These are phyloP conservation scores for Clitoria ternatea DNA, from an alignment of 306 rosid species.

Conservation along the genomic window DNA sequence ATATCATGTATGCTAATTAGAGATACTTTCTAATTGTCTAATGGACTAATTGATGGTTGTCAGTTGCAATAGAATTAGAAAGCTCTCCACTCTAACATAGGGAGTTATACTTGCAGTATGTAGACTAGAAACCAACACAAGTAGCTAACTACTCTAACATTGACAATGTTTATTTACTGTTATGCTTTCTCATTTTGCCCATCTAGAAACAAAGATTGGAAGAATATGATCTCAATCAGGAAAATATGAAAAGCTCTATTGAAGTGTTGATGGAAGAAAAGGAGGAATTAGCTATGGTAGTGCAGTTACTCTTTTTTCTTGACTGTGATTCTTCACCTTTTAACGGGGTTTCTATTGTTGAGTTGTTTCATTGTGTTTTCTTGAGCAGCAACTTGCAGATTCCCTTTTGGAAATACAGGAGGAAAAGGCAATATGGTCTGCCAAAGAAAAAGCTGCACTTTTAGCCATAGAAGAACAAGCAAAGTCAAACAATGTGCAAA, in stretches of 20 bases:
- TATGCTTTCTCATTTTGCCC: conserved; percentile 23
- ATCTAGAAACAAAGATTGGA: conserved; percentile 58
- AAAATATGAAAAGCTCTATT: conserved; percentile 52
- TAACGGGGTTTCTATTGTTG: not conserved
- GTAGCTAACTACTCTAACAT: not conserved
- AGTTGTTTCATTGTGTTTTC: conserved; percentile 21
- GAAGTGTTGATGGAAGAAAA: conserved; percentile 61
- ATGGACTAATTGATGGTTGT: not conserved
- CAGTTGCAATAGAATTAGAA: not conserved
- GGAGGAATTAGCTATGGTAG: conserved; percentile 87
- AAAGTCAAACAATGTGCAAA: conserved; percentile 41
- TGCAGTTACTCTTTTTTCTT: not conserved
- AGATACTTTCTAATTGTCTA: not conserved
- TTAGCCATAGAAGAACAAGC: conserved; percentile 63
- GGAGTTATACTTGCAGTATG: not conserved
- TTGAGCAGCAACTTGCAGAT: conserved; percentile 74
- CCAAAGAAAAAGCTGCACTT: conserved; percentile 71
- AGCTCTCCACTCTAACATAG: not conserved
- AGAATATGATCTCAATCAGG: conserved; percentile 54
- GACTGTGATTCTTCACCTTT: conserved; percentile 16
- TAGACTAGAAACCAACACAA: not conserved
- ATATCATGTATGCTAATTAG: not conserved
- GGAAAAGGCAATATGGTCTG: conserved; percentile 81
- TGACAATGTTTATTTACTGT: not conserved
- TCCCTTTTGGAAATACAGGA: conserved; percentile 91